Base-by-base conservation (phyloP, 441 rosid species). In the Corymbia citriodora region DNA sequence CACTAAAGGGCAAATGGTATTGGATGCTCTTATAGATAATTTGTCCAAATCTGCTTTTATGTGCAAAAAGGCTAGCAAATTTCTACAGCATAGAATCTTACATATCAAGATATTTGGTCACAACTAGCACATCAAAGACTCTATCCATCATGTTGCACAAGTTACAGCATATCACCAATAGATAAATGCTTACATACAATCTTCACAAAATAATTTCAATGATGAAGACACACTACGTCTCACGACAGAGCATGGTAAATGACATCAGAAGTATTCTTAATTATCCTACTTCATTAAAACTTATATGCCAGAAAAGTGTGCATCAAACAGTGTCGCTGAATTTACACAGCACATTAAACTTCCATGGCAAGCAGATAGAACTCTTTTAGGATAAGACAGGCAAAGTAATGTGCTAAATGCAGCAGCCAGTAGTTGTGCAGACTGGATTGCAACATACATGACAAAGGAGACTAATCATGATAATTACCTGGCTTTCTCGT, bases 401-500 rank as follows among this genome's bases (percentile, higher is more conserved):
- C 3, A 59, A 59, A 59, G 25, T 59, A 59, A 59, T 59, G 65
- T 59, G 65, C 65, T 59, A 59, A 25, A 59, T 25, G 65, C 57
- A 55, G 85, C 50, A 23, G 17, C 85, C 88, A 87, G 48, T 31
- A 19, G 68, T 21, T 15, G 18, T 57, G 88, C 88, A 87, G 70
- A 87, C 68, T 87, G 88, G 52, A 87, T 87, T 55, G 48, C 14
- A 55, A 87, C 52, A 79, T 79, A 45, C 45, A 79, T 79, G 74
- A 17, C n/a, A 82, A 74, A 57, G 54, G 21, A 89, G 86, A 82
- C 61, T 53, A 89, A 90, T 55, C 79, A 8, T 40, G 91, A 90
- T 63, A 82, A 40, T 72, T 93, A 97, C 99, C 98, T 96, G 91
- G 99, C 99, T 90, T 94, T 92, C 68, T 93, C 95, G 93, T 98